phyloP scores from a whole-genome alignment of 768 basidiomycete species.

The Clathrus columnatus region DNA sequence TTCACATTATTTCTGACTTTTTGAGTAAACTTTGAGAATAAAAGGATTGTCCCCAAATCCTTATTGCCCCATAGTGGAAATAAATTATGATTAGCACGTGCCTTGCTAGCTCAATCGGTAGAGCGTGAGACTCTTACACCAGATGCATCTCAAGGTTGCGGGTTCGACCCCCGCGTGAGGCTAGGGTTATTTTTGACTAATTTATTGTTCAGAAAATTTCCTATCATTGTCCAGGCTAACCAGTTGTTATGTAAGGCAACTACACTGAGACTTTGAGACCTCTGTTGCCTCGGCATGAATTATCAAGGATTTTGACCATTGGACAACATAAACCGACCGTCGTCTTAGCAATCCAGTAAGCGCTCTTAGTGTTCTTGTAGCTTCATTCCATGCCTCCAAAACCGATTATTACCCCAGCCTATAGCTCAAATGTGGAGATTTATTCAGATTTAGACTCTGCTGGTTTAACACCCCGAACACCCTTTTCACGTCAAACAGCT shows the following conservation, averaged over 20 bases:
- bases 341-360: too few species aligned
- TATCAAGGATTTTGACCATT: too few species aligned
- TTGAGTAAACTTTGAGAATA: constrained; percentile 23
- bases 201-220: background rate
- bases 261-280: too few species aligned
- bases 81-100: background rate
- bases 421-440: constrained; percentile 5
- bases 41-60: constrained; percentile 6
- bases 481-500: constrained; percentile 47
- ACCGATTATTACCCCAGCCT: background rate
- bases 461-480: constrained; percentile 47
- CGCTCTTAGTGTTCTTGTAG: too few species aligned
- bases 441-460: constrained; percentile 5
- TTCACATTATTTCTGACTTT: constrained; percentile 34
- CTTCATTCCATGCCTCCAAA: constrained; percentile 7
- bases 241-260: too few species aligned
- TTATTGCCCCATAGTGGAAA: background rate
- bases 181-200: background rate
- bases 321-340: too few species aligned
- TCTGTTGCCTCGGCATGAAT: too few species aligned
- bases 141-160: constrained; percentile 1
- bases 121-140: constrained; percentile 8
- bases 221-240: too few species aligned
- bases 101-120: constrained; percentile 10
- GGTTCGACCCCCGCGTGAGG: constrained; percentile 2